Evolutionary conservation across 2,329 filamentous ascomycete species (phyloP), one percentile per base, ranked within the genome.

Genomic region (Alternaria hordeiaustralica): DNA sequence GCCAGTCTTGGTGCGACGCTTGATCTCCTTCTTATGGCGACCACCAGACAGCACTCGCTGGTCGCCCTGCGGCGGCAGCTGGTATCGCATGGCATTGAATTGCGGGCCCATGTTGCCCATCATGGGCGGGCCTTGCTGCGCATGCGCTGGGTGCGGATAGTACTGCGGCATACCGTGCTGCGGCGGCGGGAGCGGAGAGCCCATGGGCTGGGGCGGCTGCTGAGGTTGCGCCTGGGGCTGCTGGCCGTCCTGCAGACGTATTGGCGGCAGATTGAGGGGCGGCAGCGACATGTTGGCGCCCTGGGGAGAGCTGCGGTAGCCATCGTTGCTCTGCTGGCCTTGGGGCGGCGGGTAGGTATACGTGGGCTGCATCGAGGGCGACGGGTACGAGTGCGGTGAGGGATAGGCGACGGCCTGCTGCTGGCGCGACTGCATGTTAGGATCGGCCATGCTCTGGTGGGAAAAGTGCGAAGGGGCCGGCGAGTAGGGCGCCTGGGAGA

Each of bases 1-100:
- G n/a, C 89, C 89, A 2, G 89, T 92, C 81, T 92, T 92, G 61
- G 90, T 92, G 76, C 90, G 85, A 70, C 90, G 85, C 82, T 92
- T 92, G 78, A 92, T 91, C 81, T 93, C 90, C 81, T 91, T 89
- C 80, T 88, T 88, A 78, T 91, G 88, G 72, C 89, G 84, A 51
- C 87, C 87, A 63, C 88, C 87, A 21, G 87, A 87, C 78, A 90
- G 84, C 66, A 88, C 84, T 70, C 86, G 83, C 75, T 84, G 69
- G 80, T 84, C 81, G 36, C 71, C 69, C 50, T 77, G 74, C 76
- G 87, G 81, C 66, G 87, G 85, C 45, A 89, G 78, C 63, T 86
- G 83, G 75, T 87, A 88, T 74, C 87, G 84, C 81, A 87, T 84
- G 59, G 71, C 71, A 62, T 81, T 78, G 64, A 80, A 82, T 50